Conservation (phyloP, 768 basidiomycete species). For the Tricholoma furcatifolium region DNA sequence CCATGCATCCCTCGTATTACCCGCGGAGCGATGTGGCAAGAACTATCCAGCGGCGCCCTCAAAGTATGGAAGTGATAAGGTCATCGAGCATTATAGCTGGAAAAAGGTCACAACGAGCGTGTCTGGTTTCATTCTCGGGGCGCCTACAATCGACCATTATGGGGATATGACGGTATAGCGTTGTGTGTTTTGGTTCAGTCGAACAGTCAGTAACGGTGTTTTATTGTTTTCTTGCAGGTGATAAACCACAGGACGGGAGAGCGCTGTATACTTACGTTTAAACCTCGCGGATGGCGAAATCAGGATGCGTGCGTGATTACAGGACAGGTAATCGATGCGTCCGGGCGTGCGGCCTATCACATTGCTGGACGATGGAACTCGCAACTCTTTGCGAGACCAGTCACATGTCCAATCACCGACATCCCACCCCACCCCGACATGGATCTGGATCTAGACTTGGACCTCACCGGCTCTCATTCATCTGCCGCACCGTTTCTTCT, state of each 20-base stretch:
- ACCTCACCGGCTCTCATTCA: background rate
- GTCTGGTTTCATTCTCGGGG: constrained; percentile 91
- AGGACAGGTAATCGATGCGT: constrained; percentile 70
- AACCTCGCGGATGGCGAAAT: constrained; percentile 93
- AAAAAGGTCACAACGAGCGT: constrained; percentile 92
- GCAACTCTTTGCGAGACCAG: constrained; percentile 83
- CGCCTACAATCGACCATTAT: constrained; percentile 87
- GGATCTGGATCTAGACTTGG: constrained; percentile 25
- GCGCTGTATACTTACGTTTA: constrained; percentile 87
- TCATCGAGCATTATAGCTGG: constrained; percentile 92
- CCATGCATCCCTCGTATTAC: no score
- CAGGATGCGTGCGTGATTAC: constrained; percentile 92
- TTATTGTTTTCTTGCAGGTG: constrained; percentile 36
- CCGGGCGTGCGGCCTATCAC: constrained; percentile 72
- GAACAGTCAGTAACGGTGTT: no score
- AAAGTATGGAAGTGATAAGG: constrained; percentile 44
- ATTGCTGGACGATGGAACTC: constrained; percentile 96
- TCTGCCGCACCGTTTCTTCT: constrained; percentile 56
- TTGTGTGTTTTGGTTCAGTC: background rate
- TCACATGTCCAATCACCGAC: constrained; percentile 44
- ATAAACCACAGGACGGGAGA: constrained; percentile 92
- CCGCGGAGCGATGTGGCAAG: constrained; percentile 55
- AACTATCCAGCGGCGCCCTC: constrained; percentile 58
- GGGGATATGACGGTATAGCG: constrained; percentile 87
- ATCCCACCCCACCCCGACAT: constrained; percentile 74